Evolutionary conservation across 163 green algal species (phyloP).

Genomic region (Scenedesmus sp.): DNA sequence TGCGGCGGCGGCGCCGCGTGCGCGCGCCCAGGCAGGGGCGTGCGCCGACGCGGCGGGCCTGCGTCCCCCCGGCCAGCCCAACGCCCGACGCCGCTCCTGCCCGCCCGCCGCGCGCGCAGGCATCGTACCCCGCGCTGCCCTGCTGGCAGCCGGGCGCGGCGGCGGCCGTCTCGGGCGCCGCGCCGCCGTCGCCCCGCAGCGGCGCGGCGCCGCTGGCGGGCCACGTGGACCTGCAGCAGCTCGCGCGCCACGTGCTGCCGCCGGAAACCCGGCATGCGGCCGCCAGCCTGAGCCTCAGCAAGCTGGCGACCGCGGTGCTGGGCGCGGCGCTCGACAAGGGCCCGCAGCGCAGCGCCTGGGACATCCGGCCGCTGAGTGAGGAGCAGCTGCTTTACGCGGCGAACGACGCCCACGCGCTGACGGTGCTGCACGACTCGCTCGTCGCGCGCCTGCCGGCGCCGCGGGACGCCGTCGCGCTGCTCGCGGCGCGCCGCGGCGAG

Average conservation of each 20-base stretch:
- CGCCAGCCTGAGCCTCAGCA: neutral
- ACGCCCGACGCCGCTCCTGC: too few relatives aligned
- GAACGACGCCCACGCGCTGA: constrained; percentile 45
- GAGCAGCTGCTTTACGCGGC: constrained; percentile 55
- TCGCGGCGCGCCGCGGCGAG: neutral
- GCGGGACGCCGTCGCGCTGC: neutral
- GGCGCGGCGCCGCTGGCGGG: neutral
- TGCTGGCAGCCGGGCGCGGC: constrained; percentile 7
- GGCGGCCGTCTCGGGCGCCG: constrained; percentile 5
- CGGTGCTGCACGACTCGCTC: constrained; percentile 44
- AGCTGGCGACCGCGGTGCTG: constrained; percentile 20
- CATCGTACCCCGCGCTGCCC: constrained; percentile 47
- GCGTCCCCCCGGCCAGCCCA: too few relatives aligned
- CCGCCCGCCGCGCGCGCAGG: too few relatives aligned
- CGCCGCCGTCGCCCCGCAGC: neutral
- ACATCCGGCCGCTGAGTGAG: constrained; percentile 35
- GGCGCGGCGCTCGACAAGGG: constrained; percentile 46
- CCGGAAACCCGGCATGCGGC: neutral
- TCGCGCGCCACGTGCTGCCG: constrained; percentile 11
- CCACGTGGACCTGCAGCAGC: constrained; percentile 35
- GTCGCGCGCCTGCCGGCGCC: neutral
- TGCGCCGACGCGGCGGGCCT: too few relatives aligned
- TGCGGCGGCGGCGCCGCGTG: too few relatives aligned
- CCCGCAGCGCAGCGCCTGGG: constrained; percentile 52
- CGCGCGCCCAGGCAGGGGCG: too few relatives aligned